phyloP scores from a whole-genome alignment of 371 early-diverging fungal genomes.

The Mucor ambiguus region DNA sequence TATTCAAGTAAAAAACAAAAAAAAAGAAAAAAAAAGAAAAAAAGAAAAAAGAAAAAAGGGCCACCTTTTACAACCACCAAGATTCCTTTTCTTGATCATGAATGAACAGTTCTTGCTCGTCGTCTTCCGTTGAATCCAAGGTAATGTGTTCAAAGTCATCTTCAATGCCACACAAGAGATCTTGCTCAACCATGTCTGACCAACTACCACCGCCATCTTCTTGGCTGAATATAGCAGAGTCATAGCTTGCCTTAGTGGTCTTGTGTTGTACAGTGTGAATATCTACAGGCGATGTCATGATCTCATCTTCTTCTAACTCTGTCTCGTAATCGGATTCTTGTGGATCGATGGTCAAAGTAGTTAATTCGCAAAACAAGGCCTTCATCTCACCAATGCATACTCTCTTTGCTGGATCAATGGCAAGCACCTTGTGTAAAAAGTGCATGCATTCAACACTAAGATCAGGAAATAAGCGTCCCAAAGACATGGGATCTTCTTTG shows the following conservation, averaged over 20 bases:
- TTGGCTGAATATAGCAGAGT: conserved; percentile 43
- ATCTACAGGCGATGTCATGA: conserved; percentile 9
- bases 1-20: background rate
- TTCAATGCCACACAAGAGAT: conserved; percentile 3
- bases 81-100: conserved; percentile 45
- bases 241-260: conserved; percentile 32
- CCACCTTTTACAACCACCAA: conserved; percentile 41
- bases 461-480: conserved; percentile 50
- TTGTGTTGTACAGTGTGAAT: conserved; percentile 17
- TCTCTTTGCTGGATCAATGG: conserved; percentile 27
- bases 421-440: background rate
- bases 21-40: background rate
- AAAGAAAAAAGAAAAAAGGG: background rate
- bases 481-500: conserved; percentile 45
- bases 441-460: conserved; percentile 30
- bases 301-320: conserved; percentile 10
- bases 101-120: conserved; percentile 44
- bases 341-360: background rate
- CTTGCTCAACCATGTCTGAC: conserved; percentile 43
- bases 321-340: conserved; percentile 9
- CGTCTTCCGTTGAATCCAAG: conserved; percentile 22
- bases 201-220: conserved; percentile 24
- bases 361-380: background rate
- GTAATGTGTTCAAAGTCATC: background rate
- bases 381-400: conserved; percentile 35